Base-by-base conservation (phyloP, 768 basidiomycete genomes). In the Hirschioporus abietinus region DNA sequence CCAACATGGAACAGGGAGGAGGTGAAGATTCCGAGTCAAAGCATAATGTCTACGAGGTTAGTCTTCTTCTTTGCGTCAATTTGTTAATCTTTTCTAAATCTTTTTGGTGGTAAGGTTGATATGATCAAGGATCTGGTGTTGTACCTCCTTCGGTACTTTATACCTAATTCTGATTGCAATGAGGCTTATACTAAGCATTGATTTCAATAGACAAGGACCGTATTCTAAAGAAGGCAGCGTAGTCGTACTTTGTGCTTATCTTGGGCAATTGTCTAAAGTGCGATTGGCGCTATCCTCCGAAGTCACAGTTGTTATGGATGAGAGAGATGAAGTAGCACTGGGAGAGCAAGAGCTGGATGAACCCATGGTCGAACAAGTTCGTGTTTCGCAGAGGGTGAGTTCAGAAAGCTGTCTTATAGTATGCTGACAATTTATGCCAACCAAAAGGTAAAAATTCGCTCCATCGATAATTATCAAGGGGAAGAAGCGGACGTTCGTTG, bases 381-480 rank as follows among this genome's bases (percentile, higher is more conserved):
- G 81, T 62, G 83, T 90, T 0, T 76, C 85, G 0, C 81, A 77
- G 70, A 78, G 82, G 58, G 89, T 89, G 70, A 10, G 52, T 26
- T 66, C 26, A 65, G 3, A 1, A 8, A 1, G 35, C 60, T 61
- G 59, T 27, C 17, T 64, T 17, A 18, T 63, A 1, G 20, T 52
- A 52, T 3, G 4, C 42, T 52, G 12, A 52, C 42, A 1, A 0
- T 35, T 35, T 57, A 26, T 30, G 8, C 63, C 63, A 5, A 62
- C 2, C 42, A 6, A 20, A 64, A 91, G 89, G 84, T 91, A 58
- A 82, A 84, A 8, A 77, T 93, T 6, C 83, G 91, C 6, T 92
- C 91, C 0, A 84, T 93, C 1, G 91, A 93, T 68, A 91, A 88
- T 63, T 93, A 86, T 72, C 92, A 93, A 74, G 91, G 90, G 1